Evolutionary conservation across 345 rosid genomes (phyloP).

Genomic region (Lumnitzera littorea): DNA sequence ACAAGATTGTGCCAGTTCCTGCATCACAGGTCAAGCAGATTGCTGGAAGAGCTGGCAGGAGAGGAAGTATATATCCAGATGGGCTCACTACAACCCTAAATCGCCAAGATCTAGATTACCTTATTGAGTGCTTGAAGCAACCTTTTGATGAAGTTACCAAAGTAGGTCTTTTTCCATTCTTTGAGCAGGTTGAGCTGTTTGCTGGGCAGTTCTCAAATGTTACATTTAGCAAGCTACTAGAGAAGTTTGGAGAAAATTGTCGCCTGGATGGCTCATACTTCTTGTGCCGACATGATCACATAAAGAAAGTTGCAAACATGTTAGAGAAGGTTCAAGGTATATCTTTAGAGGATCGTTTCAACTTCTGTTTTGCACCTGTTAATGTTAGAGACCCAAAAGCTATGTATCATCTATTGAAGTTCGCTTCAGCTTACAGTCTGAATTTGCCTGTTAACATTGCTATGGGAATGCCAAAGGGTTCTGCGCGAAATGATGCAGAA

Average conservation of each 20-base stretch:
- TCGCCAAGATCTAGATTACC: conserved; percentile 60
- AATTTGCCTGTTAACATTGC: conserved; percentile 67
- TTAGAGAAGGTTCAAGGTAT: conserved; percentile 71
- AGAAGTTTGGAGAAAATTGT: conserved; percentile 69
- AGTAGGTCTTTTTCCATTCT: conserved; percentile 87
- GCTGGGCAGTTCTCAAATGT: conserved; percentile 56
- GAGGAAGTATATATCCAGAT: conserved; percentile 85
- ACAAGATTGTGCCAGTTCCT: conserved; percentile 70
- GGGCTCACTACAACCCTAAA: conserved; percentile 81
- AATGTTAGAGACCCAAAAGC: conserved; percentile 87
- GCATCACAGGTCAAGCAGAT: conserved; percentile 93
- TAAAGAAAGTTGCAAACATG: conserved; percentile 94
- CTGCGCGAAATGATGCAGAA: conserved; percentile 71
- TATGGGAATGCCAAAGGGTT: conserved; percentile 89
- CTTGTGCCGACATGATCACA: conserved; percentile 70
- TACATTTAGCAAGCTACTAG: conserved; percentile 56
- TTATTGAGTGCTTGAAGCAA: conserved; percentile 76
- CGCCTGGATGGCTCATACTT: conserved; percentile 82
- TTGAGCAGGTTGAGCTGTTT: conserved; percentile 88
- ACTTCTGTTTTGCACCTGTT: conserved; percentile 95
- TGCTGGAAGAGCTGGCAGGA: conserved; percentile 94
- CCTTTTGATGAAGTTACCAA: conserved; percentile 76
- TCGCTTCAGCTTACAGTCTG: conserved; percentile 63
- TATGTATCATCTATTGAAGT: conserved; percentile 71
- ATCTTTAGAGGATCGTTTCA: conserved; percentile 81